These are phyloP conservation scores for Candida sanyiensis DNA, from an alignment of 805 yeast genomes.

Conservation along the genomic window DNA sequence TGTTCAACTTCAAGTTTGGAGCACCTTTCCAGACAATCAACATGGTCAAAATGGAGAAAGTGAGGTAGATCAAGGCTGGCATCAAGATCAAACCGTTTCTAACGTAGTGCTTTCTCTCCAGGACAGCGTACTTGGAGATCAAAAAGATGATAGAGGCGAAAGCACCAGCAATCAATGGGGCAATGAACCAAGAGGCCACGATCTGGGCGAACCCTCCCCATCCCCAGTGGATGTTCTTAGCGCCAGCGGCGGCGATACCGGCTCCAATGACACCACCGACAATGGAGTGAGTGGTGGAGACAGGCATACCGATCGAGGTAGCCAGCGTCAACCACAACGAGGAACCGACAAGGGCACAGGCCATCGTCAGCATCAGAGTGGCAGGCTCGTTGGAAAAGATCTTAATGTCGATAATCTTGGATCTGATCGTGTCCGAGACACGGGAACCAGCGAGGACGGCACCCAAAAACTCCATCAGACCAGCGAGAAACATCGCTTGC, in stretches of 20 bases:
- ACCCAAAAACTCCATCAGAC: conserved; percentile 67
- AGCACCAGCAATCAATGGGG: conserved; percentile 63
- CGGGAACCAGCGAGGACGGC: conserved; percentile 70
- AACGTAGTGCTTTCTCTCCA: conserved; percentile 52
- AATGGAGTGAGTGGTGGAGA: conserved; percentile 74
- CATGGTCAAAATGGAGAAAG: conserved; percentile 64
- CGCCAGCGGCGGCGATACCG: conserved; percentile 68
- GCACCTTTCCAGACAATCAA: conserved; percentile 79
- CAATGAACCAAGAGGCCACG: conserved; percentile 76
- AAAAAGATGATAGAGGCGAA: conserved; percentile 56
- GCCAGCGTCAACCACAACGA: conserved; percentile 66
- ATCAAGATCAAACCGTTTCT: conserved; percentile 52
- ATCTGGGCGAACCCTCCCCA: conserved; percentile 71
- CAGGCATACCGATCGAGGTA: conserved; percentile 67
- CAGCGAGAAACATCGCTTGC: conserved; percentile 74
- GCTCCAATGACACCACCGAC: conserved; percentile 74
- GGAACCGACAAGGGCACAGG: conserved; percentile 70
- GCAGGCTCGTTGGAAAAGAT: conserved; percentile 53
- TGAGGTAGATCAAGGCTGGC: conserved; percentile 54
- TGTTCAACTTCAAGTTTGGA: conserved; percentile 53
- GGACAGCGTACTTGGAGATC: conserved; percentile 51
- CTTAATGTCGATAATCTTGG: conserved; percentile 50
- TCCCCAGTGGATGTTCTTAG: conserved; percentile 59
- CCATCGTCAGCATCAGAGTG: conserved; percentile 69
- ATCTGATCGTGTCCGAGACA: conserved; percentile 68